A percentile compares a stretch with the other conserved stretches of the same genome.
These are phyloP conservation scores for Hymenoscyphus occultus DNA, from an alignment of 2,329 filamentous ascomycete species.

Conservation along the genomic window DNA sequence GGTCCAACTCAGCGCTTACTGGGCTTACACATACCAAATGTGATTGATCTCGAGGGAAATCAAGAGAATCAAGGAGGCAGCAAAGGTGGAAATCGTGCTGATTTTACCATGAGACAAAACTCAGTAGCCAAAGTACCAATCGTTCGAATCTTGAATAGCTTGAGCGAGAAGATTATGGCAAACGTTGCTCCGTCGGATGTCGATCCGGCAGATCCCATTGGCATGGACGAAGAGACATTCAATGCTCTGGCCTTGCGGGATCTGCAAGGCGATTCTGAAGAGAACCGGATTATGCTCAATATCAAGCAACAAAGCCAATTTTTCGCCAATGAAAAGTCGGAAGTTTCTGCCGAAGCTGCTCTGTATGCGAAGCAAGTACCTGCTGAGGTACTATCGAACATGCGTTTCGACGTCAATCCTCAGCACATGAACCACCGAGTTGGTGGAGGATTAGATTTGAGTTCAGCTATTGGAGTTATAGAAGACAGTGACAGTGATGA, in stretches of 20 bases:
- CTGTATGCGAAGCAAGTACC: conserved; percentile 68
- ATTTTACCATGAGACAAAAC: conserved; percentile 82
- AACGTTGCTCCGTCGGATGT: conserved; percentile 77
- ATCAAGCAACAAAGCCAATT: conserved; percentile 85
- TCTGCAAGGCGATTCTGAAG: conserved; percentile 69
- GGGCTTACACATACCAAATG: conserved; percentile 72
- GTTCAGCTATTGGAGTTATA: conserved; percentile 63
- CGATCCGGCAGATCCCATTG: conserved; percentile 62
- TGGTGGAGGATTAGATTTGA: conserved; percentile 56
- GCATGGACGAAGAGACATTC: conserved; percentile 70
- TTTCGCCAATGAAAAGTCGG: conserved; percentile 58
- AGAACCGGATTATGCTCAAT: conserved; percentile 78
- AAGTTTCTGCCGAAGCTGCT: conserved; percentile 39
- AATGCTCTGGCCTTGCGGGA: conserved; percentile 76
- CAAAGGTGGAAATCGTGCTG: conserved; percentile 77
- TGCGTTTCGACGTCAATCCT: conserved; percentile 59
- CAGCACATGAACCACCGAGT: conserved; percentile 46
- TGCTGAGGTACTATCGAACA: conserved; percentile 59
- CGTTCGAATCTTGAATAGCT: conserved; percentile 80
- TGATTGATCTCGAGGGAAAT: conserved; percentile 90
- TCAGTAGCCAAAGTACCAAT: conserved; percentile 78
- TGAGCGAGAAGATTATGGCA: conserved; percentile 91
- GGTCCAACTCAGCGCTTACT: conserved; percentile 52
- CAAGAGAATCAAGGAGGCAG: conserved; percentile 90
- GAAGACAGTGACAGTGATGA: conserved; percentile 69